Evolutionary conservation across 306 rosid genomes (phyloP), one percentile per base, ranked within the genome.

Genomic region (Fragaria iinumae): DNA sequence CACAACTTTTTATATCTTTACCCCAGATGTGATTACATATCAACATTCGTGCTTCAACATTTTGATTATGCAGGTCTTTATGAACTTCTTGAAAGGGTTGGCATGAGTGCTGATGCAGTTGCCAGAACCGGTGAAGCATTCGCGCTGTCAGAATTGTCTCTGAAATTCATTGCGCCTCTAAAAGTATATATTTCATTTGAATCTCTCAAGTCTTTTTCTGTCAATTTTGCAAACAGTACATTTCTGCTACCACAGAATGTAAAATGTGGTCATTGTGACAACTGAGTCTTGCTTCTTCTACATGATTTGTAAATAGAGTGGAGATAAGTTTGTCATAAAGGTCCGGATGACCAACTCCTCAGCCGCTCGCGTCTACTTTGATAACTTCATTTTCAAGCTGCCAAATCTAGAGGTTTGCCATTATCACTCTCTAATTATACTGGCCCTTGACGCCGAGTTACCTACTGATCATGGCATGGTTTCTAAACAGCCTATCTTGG

Each of bases 121-220:
- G 97, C 97, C 50, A 88, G 90, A 13, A 71, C 66, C 21, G 97
- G 97, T 53, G 87, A 84, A 63, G 91, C 97, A 72, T 86, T 88
- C 76, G 97, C 99, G 39, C 49, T 92, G 74, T 79, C 96, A 32
- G 96, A 90, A 59, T 72, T 92, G 79, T 88, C 92, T 16, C 66
- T 95, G 77, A 92, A 90, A 85, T 90, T 86, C 87, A 84, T 95
- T 77, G 92, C 97, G 29, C 96, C 97, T 63, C 86, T 95, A 38
- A 90, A 84, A 84, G 99, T 92, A 86, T 71, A 92, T 21, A 41
- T 8, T 2, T 53, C 39, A 25, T 23, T 34, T 10, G 47, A 13
- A 64, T 69, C 41, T 48, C 20, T 20, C 34, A 1, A 72, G 50
- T 38, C 7, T 29, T 45, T 25, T 62, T 11, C 4, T 70, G 34